phyloP scores from a whole-genome alignment of 164 flowering plant genomes.

The Magnolia sinica region DNA sequence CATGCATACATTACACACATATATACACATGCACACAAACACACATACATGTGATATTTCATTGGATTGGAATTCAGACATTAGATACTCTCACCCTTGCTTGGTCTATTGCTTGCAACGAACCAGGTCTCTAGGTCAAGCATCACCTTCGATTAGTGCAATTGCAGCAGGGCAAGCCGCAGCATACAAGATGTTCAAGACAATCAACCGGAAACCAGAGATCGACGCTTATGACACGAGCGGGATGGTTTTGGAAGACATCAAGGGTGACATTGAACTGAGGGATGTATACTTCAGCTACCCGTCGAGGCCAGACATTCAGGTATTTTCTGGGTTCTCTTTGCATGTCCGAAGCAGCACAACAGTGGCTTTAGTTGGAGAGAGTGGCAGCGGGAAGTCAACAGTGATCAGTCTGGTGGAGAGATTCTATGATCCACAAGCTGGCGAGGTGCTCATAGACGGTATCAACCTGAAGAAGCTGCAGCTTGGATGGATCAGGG shows the following conservation, averaged over 20 bases:
- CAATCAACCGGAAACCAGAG: slow-evolving; percentile 48
- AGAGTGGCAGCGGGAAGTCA: slow-evolving; percentile 90
- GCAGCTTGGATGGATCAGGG: slow-evolving; percentile 58
- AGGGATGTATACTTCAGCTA: slow-evolving; percentile 66
- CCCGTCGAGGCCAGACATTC: slow-evolving; percentile 76
- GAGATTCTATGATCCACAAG: slow-evolving; percentile 78
- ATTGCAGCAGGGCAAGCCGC: slow-evolving; percentile 74
- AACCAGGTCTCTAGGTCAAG: slow-evolving; percentile 55
- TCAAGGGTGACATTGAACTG: slow-evolving; percentile 63
- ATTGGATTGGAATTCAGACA: no score
- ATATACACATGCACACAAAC: no score
- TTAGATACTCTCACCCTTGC: neutral
- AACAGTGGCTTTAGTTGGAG: slow-evolving; percentile 72
- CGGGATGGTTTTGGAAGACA: slow-evolving; percentile 49
- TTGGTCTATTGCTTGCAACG: neutral
- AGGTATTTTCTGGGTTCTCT: slow-evolving; percentile 63
- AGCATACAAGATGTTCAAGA: slow-evolving; percentile 71
- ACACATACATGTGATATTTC: no score
- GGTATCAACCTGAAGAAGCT: slow-evolving; percentile 52
- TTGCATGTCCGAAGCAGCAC: slow-evolving; percentile 44
- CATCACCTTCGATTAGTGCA: slow-evolving; percentile 51
- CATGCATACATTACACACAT: no score
- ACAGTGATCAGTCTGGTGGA: slow-evolving; percentile 69
- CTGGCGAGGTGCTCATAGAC: slow-evolving; percentile 71
- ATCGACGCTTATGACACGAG: slow-evolving; percentile 46